Percentiles rank a stretch among this genome's conserved stretches.
Evolutionary conservation across 768 basidiomycete species (phyloP).

Genomic region (Crepidotus variabilis): DNA sequence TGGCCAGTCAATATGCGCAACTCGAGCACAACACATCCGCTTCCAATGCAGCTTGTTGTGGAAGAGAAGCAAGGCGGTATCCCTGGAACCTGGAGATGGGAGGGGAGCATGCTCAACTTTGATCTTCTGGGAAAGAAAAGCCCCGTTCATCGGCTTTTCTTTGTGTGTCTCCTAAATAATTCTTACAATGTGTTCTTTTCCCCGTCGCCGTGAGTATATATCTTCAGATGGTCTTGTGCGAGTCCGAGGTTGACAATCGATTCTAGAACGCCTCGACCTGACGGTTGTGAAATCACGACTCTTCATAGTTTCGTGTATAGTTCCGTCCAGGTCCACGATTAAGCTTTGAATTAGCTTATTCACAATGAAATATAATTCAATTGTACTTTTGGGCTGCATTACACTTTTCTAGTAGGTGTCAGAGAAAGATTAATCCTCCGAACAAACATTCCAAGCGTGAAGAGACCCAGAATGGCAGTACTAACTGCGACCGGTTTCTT

Average conservation of each 20-base stretch:
- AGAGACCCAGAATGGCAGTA: slow-evolving; percentile 63
- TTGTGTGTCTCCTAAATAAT: slow-evolving; percentile 31
- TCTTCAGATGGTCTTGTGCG: neutral
- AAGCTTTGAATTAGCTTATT: neutral
- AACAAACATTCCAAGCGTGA: slow-evolving; percentile 43
- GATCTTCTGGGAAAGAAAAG: slow-evolving; percentile 36
- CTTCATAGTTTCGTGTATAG: slow-evolving; percentile 36
- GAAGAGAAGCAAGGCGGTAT: slow-evolving; percentile 32
- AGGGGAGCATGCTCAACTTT: slow-evolving; percentile 52
- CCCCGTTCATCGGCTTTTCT: slow-evolving; percentile 44
- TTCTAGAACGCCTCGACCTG: slow-evolving; percentile 31
- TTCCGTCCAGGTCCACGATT: neutral
- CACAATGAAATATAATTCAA: neutral
- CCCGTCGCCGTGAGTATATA: slow-evolving; percentile 36
- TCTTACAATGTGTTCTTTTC: slow-evolving; percentile 46
- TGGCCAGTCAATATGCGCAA: slow-evolving; percentile 53
- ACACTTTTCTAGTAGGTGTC: slow-evolving; percentile 38
- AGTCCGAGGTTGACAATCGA: neutral
- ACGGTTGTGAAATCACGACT: slow-evolving; percentile 37
- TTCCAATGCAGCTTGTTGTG: slow-evolving; percentile 46
- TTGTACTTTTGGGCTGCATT: neutral
- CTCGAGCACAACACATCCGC: slow-evolving; percentile 35
- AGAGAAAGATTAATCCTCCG: slow-evolving; percentile 47
- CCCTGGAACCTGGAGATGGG: slow-evolving; percentile 51
- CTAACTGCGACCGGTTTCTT: slow-evolving; percentile 84